phyloP scores from a whole-genome alignment of 306 rosid species.

The Rosa rugosa region DNA sequence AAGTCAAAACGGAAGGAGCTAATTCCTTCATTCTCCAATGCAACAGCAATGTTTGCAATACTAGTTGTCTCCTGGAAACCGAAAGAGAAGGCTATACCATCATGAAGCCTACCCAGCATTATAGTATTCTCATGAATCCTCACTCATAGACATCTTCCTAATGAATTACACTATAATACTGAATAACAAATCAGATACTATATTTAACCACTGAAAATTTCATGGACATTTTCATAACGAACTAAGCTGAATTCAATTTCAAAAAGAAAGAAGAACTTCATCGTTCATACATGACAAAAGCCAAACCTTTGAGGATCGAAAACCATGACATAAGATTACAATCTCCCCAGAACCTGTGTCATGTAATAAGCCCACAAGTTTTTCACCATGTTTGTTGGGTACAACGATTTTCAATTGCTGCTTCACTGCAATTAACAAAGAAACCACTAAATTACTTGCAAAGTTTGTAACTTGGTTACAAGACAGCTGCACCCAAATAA shows the following conservation, averaged over 20 bases:
- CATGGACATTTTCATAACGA: too few relatives aligned
- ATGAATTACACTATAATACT: too few relatives aligned
- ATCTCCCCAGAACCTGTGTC: conserved; percentile 61
- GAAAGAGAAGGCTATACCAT: too few relatives aligned
- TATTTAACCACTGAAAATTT: too few relatives aligned
- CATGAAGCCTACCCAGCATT: too few relatives aligned
- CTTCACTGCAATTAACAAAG: conserved; percentile 31
- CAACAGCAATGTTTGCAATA: conserved; percentile 55
- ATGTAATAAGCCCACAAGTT: conserved; percentile 71
- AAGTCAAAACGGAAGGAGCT: conserved; percentile 75
- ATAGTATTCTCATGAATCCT: too few relatives aligned
- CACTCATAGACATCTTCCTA: too few relatives aligned
- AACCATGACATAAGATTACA: conserved; percentile 80
- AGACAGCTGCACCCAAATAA: neutral
- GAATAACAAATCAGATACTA: too few relatives aligned
- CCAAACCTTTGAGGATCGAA: conserved; percentile 43
- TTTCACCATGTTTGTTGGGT: conserved; percentile 57
- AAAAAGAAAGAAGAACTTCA: too few relatives aligned
- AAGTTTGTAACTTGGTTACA: neutral
- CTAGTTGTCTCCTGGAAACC: neutral
- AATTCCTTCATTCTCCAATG: conserved; percentile 56
- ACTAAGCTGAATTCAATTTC: too few relatives aligned
- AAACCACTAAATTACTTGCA: neutral
- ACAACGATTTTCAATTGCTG: conserved; percentile 46
- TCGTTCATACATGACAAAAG: too few relatives aligned